These are phyloP conservation scores for Ceratocystis papillata DNA, from an alignment of 2,329 filamentous ascomycete species.

Conservation along the genomic window DNA sequence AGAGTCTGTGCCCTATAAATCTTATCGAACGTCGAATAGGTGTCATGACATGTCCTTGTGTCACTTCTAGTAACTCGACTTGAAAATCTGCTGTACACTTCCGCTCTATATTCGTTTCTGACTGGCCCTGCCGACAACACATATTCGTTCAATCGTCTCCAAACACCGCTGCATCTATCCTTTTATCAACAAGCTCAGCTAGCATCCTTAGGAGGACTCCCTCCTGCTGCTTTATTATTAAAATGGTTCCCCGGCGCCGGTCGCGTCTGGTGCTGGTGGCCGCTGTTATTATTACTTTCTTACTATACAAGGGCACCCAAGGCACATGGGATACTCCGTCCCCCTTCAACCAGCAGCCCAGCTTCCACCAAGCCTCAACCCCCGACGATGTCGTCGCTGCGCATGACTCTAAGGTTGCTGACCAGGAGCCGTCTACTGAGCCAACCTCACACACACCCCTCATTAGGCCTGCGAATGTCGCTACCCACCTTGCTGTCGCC, in stretches of 20 bases:
- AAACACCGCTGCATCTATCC: not conserved
- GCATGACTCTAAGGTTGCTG: not conserved
- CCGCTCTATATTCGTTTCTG: not conserved
- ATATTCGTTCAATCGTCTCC: not conserved
- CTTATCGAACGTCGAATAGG: not conserved
- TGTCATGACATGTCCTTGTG: not conserved
- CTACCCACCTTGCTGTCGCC: not conserved
- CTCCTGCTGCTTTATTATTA: not conserved
- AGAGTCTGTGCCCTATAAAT: not conserved
- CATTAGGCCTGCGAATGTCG: not conserved
- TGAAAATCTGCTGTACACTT: not conserved
- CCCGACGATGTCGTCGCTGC: not conserved
- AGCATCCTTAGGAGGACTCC: not conserved
- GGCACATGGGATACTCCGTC: constrained; percentile 30
- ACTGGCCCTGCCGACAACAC: not conserved
- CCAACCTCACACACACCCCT: not conserved
- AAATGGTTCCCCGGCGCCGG: constrained; percentile 42
- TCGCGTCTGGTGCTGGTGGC: constrained; percentile 51
- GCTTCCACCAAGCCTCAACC: not conserved
- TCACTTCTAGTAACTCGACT: not conserved
- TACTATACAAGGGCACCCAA: constrained; percentile 41
- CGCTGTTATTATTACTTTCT: constrained; percentile 44
- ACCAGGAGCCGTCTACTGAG: not conserved
- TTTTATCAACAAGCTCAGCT: not conserved
- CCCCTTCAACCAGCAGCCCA: constrained; percentile 11